phyloP scores from a whole-genome alignment of 345 rosid species.

The Citrus trifoliata region DNA sequence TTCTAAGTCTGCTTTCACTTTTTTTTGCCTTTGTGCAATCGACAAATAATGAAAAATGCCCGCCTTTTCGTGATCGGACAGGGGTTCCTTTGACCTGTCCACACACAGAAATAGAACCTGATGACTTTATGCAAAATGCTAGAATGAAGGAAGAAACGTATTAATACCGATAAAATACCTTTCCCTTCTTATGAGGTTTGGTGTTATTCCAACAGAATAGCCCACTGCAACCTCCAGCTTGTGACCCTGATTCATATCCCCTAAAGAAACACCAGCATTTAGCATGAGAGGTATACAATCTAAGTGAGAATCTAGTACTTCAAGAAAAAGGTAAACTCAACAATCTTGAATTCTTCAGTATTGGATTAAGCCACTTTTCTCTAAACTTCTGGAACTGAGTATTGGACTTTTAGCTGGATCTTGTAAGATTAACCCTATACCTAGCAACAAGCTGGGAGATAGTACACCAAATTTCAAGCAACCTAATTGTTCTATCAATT shows the following conservation, averaged over 20 bases:
- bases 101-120: neutral
- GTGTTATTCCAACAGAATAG: constrained; percentile 79
- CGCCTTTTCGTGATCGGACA: constrained; percentile 34
- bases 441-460: neutral
- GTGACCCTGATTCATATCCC: constrained; percentile 84
- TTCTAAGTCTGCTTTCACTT: constrained; percentile 43
- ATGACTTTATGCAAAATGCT: neutral
- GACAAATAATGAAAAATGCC: constrained; percentile 61
- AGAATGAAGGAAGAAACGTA: neutral
- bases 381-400: neutral
- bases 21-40: constrained; percentile 65
- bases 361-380: neutral
- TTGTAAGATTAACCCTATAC: neutral
- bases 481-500: neutral
- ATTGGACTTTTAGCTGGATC: neutral
- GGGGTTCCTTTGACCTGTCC: constrained; percentile 57
- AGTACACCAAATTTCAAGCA: neutral
- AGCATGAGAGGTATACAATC: neutral
- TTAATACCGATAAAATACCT: constrained; percentile 39
- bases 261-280: constrained; percentile 30
- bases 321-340: too few species aligned
- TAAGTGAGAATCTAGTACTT: neutral
- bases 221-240: constrained; percentile 69
- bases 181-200: constrained; percentile 44
- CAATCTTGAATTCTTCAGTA: too few species aligned